Evolutionary conservation across 306 rosid genomes (phyloP).

Genomic region (Prunus fruticosa): DNA sequence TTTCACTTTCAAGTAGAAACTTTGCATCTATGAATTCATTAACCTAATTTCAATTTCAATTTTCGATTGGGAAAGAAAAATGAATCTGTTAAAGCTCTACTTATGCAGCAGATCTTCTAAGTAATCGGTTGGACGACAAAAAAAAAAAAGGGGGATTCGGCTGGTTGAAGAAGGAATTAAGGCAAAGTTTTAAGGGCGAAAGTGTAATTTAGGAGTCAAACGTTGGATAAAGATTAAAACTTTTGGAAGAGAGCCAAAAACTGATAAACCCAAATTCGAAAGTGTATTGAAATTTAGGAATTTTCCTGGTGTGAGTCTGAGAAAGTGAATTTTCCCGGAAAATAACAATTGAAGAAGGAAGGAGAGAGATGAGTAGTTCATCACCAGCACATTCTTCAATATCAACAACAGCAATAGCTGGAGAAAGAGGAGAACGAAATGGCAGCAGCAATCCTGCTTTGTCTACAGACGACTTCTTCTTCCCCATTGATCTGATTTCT

Average conservation of each 20-base stretch:
- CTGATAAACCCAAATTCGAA: neutral
- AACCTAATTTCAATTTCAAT: too few species aligned
- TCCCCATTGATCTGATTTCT: conserved; percentile 60
- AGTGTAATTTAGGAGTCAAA: neutral
- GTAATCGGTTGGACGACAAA: too few species aligned
- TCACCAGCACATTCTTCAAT: conserved; percentile 81
- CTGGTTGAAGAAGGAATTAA: neutral
- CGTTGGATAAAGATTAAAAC: too few species aligned
- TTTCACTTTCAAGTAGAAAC: too few species aligned
- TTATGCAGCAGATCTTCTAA: too few species aligned
- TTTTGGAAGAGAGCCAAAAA: neutral
- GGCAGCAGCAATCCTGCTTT: conserved; percentile 39
- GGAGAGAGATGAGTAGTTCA: conserved; percentile 49
- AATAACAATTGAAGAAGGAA: neutral
- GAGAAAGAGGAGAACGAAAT: conserved; percentile 45
- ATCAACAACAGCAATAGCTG: conserved; percentile 64
- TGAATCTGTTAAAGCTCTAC: too few species aligned
- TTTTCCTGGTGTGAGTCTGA: too few species aligned
- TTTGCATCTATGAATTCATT: too few species aligned
- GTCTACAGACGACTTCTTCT: conserved; percentile 60
- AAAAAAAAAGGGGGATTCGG: too few species aligned
- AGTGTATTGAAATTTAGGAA: too few species aligned
- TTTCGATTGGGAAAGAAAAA: too few species aligned
- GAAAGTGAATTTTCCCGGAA: neutral
- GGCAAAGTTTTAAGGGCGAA: neutral